Evolutionary conservation across 345 rosid genomes (phyloP).

Genomic region (Nephelium lappaceum): DNA sequence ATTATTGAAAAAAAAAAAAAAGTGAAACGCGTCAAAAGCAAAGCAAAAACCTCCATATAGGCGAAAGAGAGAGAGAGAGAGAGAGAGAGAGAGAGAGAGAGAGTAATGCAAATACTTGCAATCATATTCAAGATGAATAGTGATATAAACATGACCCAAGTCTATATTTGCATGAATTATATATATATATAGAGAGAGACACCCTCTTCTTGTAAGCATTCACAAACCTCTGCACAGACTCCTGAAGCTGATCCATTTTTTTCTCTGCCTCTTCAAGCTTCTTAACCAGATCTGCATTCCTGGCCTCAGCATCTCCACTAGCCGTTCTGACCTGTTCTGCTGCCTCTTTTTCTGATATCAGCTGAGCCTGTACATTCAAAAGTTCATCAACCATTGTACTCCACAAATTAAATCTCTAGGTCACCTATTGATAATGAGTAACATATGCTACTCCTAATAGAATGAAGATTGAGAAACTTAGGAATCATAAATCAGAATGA

Average conservation of each 20-base stretch:
- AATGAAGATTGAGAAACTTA: not conserved
- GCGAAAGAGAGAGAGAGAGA: not conserved
- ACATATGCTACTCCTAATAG: not conserved
- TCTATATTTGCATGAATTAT: not conserved
- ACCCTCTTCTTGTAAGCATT: constrained; percentile 14
- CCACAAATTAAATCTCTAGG: not conserved
- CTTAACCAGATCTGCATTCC: constrained; percentile 64
- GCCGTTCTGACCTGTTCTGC: constrained; percentile 70
- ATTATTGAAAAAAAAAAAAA: constrained; percentile 22
- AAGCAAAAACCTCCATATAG: not conserved
- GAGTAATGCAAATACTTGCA: not conserved
- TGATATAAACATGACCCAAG: not conserved
- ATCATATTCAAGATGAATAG: not conserved
- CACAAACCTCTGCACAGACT: constrained; percentile 91
- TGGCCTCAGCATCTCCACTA: constrained; percentile 60
- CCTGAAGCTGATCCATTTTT: constrained; percentile 93
- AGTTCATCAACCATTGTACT: constrained; percentile 16
- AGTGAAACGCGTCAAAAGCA: not conserved
- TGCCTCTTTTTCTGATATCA: constrained; percentile 65
- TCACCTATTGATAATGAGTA: not conserved
- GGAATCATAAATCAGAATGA: not conserved
- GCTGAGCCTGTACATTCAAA: constrained; percentile 52
- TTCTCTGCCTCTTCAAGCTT: constrained; percentile 78
- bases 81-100: no score
- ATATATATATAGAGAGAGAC: not conserved